Percentiles rank a stretch among this genome's conserved stretches.
phyloP scores from a whole-genome alignment of 139 green algal genomes.

The Closterium sp. region DNA sequence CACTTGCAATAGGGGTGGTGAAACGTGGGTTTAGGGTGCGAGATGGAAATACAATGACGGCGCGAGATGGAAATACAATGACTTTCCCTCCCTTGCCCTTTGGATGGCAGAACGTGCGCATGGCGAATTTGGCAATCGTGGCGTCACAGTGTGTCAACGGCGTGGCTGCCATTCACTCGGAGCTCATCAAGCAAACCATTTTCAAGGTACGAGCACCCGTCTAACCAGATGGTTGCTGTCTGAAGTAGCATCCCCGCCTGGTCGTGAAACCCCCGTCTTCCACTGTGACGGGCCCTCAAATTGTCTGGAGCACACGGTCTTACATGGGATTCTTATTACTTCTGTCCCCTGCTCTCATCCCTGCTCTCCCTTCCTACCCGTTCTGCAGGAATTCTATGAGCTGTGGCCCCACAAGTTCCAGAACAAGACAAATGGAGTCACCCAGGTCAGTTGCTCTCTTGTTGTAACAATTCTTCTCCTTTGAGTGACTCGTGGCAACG shows the following conservation, averaged over 20 bases:
- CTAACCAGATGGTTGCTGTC: neutral
- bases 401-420: slow-evolving; percentile 89
- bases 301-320: too few relatives aligned
- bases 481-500: neutral
- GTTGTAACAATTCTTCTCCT: too few relatives aligned
- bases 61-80: too few relatives aligned
- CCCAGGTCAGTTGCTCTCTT: slow-evolving; percentile 47
- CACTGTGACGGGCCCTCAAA: neutral
- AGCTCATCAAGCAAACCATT: slow-evolving; percentile 89
- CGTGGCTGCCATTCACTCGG: slow-evolving; percentile 88
- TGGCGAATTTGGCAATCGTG: slow-evolving; percentile 93
- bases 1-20: too few relatives aligned
- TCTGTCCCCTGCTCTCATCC: too few relatives aligned
- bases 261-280: neutral
- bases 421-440: slow-evolving; percentile 99
- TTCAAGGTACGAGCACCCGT: slow-evolving; percentile 59
- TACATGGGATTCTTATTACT: too few relatives aligned
- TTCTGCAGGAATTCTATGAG: slow-evolving; percentile 78
- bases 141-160: slow-evolving; percentile 88
- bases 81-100: too few relatives aligned
- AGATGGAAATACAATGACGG: too few relatives aligned
- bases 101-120: slow-evolving; percentile 57
- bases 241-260: neutral
- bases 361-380: neutral
- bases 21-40: too few relatives aligned